Evolutionary conservation across 1,284 basidiomycete genomes (phyloP), one percentile per base, ranked within the genome.

Genomic region (Nidula niveotomentosa): DNA sequence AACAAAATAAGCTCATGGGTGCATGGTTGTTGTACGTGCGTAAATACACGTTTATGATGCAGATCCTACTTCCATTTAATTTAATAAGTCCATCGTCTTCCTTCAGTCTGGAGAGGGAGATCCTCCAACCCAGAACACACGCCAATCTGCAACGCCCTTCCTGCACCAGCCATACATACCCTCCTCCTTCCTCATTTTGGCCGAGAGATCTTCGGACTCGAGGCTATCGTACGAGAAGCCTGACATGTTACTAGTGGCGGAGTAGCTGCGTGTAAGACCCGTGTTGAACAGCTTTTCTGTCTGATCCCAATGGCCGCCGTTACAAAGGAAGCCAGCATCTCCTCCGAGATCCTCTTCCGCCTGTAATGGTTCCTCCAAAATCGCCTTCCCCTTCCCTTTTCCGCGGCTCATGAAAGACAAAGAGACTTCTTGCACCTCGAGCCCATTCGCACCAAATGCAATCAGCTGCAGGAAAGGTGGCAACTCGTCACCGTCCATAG

Each of bases 41-140:
- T 30, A 30, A 30, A 30, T 30, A 30, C 30, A 30, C 30, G 30
- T 30, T 30, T 30, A 5, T 30, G 30, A 30, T 30, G 6, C 30
- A 30, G 30, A 30, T 30, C 30, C 30, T 30, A 30, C 30, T 5
- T 30, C 30, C 30, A 30, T 30, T 30, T 30, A 30, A 4, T 30
- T 30, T 30, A 30, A 30, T 30, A 30, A 30, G 30, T 30, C 30
- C 30, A 30, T 30, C 30, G 30, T 30, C 30, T 30, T 30, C 30
- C 30, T 5, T 30, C 69, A 68, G 41, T 72, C 62, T 35, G 66
- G 69, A 36, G 69, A 68, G 1, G 67, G 69, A 35, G 69, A 69
- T 0, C 88, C 89, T 0, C 90, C 90, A 6, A 91, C 69, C 90
- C 90, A 92, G 63, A 92, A 84, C 12, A 92, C 79, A 30, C 90